phyloP scores from a whole-genome alignment of 495 filamentous ascomycete genomes.

The Lasiosphaeriaceae sp. region DNA sequence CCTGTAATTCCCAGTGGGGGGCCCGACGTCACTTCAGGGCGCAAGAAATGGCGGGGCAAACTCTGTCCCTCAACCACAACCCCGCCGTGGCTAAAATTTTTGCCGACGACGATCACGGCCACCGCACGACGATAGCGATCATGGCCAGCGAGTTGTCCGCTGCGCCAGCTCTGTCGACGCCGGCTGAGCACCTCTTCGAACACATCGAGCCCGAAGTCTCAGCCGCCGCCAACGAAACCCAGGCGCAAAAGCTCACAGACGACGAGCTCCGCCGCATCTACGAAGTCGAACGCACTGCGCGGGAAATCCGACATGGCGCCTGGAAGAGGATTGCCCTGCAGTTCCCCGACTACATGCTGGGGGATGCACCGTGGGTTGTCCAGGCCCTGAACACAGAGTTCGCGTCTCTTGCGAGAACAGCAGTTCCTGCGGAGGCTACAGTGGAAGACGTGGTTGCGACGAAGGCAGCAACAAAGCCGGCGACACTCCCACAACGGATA shows the following conservation, averaged over 20 bases:
- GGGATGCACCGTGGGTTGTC: constrained; percentile 79
- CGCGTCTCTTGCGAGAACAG: constrained; percentile 1
- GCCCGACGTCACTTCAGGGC: constrained; percentile 18
- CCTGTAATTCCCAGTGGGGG: too few relatives aligned
- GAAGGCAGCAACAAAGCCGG: constrained; percentile 6
- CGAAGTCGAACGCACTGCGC: constrained; percentile 78
- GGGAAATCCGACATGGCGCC: constrained; percentile 63
- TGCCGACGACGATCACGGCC: neutral
- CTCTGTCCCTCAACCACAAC: constrained; percentile 5
- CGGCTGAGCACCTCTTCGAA: constrained; percentile 76
- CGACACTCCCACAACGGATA: constrained; percentile 41
- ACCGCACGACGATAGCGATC: neutral
- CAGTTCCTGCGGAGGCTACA: neutral
- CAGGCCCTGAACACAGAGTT: constrained; percentile 62
- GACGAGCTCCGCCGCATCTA: constrained; percentile 74
- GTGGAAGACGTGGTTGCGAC: constrained; percentile 1
- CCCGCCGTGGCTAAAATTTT: constrained; percentile 10
- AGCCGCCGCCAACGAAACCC: constrained; percentile 31
- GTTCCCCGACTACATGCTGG: constrained; percentile 88
- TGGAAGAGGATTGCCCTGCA: constrained; percentile 83
- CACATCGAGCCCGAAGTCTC: constrained; percentile 38
- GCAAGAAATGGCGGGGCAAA: constrained; percentile 21
- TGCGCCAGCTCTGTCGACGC: constrained; percentile 82
- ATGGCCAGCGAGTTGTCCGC: constrained; percentile 38
- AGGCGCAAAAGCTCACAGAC: constrained; percentile 49